These are phyloP conservation scores for Gossypium longicalyx DNA, from an alignment of 345 rosid species.

Conservation along the genomic window DNA sequence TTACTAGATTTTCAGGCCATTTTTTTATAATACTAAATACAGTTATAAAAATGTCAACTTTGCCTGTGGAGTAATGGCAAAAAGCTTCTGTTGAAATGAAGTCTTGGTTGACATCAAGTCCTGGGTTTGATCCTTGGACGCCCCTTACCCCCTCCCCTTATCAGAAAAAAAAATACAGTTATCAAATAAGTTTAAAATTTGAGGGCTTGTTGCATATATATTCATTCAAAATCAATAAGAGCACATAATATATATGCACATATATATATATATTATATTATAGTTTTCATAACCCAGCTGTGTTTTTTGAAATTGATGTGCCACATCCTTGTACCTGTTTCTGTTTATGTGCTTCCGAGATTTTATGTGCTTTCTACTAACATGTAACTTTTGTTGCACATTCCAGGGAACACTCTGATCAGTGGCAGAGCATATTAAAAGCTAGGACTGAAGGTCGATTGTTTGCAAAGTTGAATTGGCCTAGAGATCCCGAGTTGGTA, in stretches of 20 bases:
- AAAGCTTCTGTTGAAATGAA: too few relatives aligned
- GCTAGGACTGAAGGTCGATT: slow-evolving; percentile 89
- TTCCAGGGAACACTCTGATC: slow-evolving; percentile 69
- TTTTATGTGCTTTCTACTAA: neutral
- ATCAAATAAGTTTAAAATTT: neutral
- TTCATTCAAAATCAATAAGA: neutral
- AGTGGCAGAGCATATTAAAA: slow-evolving; percentile 67
- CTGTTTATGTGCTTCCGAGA: neutral
- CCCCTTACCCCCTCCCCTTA: too few relatives aligned
- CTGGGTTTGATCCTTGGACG: too few relatives aligned
- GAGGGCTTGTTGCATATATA: neutral
- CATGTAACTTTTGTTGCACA: slow-evolving; percentile 14
- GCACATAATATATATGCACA: neutral
- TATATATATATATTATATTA: neutral
- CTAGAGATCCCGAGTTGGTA: slow-evolving; percentile 82
- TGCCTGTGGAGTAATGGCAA: too few relatives aligned
- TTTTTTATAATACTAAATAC: neutral
- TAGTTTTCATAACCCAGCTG: neutral
- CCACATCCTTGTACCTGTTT: neutral
- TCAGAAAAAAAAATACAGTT: neutral
- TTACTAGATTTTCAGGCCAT: neutral
- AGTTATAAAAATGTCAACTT: neutral
- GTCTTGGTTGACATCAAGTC: too few relatives aligned
- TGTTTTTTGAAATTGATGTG: neutral
- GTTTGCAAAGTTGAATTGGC: slow-evolving; percentile 89